Percentiles rank a stretch among this genome's conserved stretches.
phyloP scores from a whole-genome alignment of 202 grass and related monocot genomes.

The Eragrostis tef region DNA sequence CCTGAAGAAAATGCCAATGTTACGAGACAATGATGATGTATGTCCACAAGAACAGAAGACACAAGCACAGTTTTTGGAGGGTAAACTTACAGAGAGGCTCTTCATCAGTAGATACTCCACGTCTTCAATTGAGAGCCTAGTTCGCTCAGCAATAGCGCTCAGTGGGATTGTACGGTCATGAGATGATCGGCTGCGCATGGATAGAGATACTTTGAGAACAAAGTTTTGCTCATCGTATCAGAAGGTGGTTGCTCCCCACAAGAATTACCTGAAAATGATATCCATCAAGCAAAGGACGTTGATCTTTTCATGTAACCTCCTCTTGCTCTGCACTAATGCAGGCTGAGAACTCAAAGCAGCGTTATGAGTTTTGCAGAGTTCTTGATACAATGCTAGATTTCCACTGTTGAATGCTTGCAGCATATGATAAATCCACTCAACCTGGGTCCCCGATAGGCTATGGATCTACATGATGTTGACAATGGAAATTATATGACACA shows the following conservation, averaged over 20 bases:
- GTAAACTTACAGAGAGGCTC: conserved; percentile 60
- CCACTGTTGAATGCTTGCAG: conserved; percentile 69
- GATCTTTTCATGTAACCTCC: conserved; percentile 68
- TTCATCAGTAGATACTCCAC: conserved; percentile 82
- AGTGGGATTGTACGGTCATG: conserved; percentile 64
- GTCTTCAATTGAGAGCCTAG: conserved; percentile 65
- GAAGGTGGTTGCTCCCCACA: neutral
- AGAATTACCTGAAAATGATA: conserved; percentile 67
- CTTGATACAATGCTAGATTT: conserved; percentile 61
- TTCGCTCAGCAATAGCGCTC: conserved; percentile 52
- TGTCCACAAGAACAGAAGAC: neutral
- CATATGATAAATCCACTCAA: conserved; percentile 72
- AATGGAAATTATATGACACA: neutral
- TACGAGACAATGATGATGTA: neutral
- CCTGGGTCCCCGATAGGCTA: conserved; percentile 56
- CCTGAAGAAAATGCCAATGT: conserved; percentile 40
- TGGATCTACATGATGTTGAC: conserved; percentile 48
- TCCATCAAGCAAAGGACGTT: conserved; percentile 77
- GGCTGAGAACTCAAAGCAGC: conserved; percentile 59
- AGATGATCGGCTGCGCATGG: conserved; percentile 50
- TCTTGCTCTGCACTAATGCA: conserved; percentile 62
- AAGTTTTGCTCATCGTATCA: neutral
- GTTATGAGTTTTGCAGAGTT: conserved; percentile 60
- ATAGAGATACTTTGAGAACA: conserved; percentile 28
- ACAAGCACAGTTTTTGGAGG: neutral